These are phyloP conservation scores for Penicillium paxilli DNA, from an alignment of 495 filamentous ascomycete genomes.

Conservation along the genomic window DNA sequence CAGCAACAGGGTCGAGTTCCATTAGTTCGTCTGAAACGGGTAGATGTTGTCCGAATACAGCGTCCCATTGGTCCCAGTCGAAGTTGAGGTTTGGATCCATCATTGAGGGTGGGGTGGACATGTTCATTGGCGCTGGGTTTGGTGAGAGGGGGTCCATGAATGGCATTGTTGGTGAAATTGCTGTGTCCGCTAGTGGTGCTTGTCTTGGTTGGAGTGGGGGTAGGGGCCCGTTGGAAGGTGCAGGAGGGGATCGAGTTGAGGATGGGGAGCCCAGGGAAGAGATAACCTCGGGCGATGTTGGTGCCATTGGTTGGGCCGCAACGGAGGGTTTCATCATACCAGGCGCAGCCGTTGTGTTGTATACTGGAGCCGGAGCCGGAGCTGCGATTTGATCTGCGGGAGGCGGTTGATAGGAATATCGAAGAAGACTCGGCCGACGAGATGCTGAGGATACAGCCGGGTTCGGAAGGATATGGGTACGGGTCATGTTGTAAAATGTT, in stretches of 20 bases:
- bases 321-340: neutral
- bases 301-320: neutral
- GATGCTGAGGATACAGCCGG: slow-evolving; percentile 15
- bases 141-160: slow-evolving; percentile 30
- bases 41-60: slow-evolving; percentile 50
- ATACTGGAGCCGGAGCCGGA: slow-evolving; percentile 12
- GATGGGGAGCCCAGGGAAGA: slow-evolving; percentile 10
- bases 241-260: slow-evolving; percentile 7
- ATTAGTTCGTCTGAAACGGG: slow-evolving; percentile 48
- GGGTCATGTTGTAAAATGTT: slow-evolving; percentile 42
- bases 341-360: slow-evolving; percentile 16
- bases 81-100: slow-evolving; percentile 47
- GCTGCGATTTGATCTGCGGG: slow-evolving; percentile 6
- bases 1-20: slow-evolving; percentile 43
- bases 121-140: slow-evolving; percentile 15
- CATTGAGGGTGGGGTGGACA: slow-evolving; percentile 45
- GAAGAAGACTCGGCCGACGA: slow-evolving; percentile 27
- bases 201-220: neutral
- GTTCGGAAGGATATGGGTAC: slow-evolving; percentile 30
- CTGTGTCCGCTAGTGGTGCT: neutral
- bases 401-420: slow-evolving; percentile 26
- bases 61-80: slow-evolving; percentile 54
- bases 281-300: slow-evolving; percentile 16
- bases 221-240: slow-evolving; percentile 4
- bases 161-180: slow-evolving; percentile 7